A percentile compares a stretch with the other conserved stretches of the same genome.
Evolutionary conservation across 2,329 filamentous ascomycete genomes (phyloP).

Genomic region (Metarhizium robertsii): DNA sequence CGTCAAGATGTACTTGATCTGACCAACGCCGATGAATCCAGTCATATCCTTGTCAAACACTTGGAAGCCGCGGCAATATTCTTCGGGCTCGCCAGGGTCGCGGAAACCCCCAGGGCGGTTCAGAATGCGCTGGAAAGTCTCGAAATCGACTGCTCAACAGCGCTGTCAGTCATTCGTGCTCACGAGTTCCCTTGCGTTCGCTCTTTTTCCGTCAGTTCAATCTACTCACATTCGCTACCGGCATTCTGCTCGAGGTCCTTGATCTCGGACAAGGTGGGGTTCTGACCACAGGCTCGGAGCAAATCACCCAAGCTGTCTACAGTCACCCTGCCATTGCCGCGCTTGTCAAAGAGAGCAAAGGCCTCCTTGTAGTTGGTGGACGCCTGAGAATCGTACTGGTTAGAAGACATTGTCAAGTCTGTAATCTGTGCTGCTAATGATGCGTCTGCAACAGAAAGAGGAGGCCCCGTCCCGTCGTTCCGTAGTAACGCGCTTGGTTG

Average conservation of each 20-base stretch:
- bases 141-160: slow-evolving; percentile 74
- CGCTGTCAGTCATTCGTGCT: not conserved
- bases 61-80: slow-evolving; percentile 98
- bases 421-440: slow-evolving; percentile 2
- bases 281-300: slow-evolving; percentile 93
- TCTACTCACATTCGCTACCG: slow-evolving; percentile 76
- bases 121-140: slow-evolving; percentile 91
- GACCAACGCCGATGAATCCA: slow-evolving; percentile 93
- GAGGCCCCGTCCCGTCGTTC: not conserved
- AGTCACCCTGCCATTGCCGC: slow-evolving; percentile 85
- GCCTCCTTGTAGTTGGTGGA: slow-evolving; percentile 99
- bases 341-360: slow-evolving; percentile 99
- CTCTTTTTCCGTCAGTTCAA: not conserved
- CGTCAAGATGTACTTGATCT: slow-evolving; percentile 95
- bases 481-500: not conserved
- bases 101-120: slow-evolving; percentile 98
- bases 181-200: too few relatives aligned
- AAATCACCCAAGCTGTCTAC: slow-evolving; percentile 85
- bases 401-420: slow-evolving; percentile 36
- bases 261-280: slow-evolving; percentile 91
- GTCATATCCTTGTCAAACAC: slow-evolving; percentile 99
- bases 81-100: slow-evolving; percentile 92
- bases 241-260: slow-evolving; percentile 83
- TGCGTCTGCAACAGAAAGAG: not conserved
- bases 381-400: slow-evolving; percentile 49